These are phyloP conservation scores for Schwanniomyces vanrijiae DNA, from an alignment of 805 yeast genomes.

Conservation along the genomic window DNA sequence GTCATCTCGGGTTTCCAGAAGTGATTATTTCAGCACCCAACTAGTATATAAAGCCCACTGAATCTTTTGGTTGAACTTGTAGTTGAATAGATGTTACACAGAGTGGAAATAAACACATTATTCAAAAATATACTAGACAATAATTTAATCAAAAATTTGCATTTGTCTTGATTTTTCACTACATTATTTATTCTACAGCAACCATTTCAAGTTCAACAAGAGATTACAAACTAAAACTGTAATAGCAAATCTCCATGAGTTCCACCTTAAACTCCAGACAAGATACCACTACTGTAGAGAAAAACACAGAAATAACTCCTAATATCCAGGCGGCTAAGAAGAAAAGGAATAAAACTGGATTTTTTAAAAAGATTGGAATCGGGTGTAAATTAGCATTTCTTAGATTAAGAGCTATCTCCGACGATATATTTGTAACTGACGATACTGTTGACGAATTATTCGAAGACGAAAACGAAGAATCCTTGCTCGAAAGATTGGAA, in stretches of 20 bases:
- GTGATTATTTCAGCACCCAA: not conserved
- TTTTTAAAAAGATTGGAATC: slow-evolving; percentile 39
- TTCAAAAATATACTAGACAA: not conserved
- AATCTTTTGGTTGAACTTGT: not conserved
- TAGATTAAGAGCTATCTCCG: slow-evolving; percentile 43
- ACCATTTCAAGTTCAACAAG: not conserved
- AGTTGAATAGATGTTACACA: not conserved
- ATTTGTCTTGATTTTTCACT: not conserved
- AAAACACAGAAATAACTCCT: not conserved
- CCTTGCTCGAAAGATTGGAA: slow-evolving; percentile 21
- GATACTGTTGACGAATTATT: slow-evolving; percentile 53
- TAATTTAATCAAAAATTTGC: not conserved
- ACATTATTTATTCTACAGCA: not conserved
- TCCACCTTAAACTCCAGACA: not conserved
- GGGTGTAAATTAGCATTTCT: slow-evolving; percentile 36
- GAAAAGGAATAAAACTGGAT: slow-evolving; percentile 16
- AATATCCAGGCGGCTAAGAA: not conserved
- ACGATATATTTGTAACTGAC: slow-evolving; percentile 49
- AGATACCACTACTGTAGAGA: not conserved
- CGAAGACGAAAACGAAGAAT: slow-evolving; percentile 36
- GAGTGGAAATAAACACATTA: not conserved
- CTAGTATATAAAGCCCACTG: not conserved
- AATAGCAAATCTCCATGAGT: not conserved
- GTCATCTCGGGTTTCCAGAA: not conserved
- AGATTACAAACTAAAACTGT: not conserved